These are phyloP conservation scores for Grosmannia clavigera DNA, from an alignment of 2,329 filamentous ascomycete species.

Conservation along the genomic window DNA sequence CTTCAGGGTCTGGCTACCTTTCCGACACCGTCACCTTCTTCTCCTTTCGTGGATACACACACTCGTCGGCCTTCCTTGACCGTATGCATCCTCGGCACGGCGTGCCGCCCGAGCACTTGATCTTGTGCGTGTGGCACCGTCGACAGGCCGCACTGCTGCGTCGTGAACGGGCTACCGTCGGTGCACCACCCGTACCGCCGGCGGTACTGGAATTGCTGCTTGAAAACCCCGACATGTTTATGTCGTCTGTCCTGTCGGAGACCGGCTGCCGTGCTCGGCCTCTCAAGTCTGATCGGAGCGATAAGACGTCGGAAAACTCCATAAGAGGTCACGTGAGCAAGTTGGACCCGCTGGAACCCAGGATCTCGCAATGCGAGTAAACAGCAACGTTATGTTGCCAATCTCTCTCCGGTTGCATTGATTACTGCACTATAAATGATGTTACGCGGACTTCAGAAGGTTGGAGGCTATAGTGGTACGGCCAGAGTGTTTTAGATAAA, in stretches of 20 bases:
- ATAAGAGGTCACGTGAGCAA: too few species aligned
- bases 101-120: not conserved
- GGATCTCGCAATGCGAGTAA: too few species aligned
- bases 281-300: not conserved
- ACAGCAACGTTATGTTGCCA: too few species aligned
- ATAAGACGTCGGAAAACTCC: not conserved
- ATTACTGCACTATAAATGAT: too few species aligned
- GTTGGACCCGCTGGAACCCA: too few species aligned
- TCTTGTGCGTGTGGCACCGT: constrained; percentile 1
- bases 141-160: not conserved
- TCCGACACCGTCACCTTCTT: not conserved
- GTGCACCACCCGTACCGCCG: not conserved
- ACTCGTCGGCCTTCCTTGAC: not conserved
- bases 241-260: too few species aligned
- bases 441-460: too few species aligned
- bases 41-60: not conserved
- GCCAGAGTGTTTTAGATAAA: too few species aligned
- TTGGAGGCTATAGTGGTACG: too few species aligned
- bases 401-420: too few species aligned
- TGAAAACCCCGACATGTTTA: too few species aligned
- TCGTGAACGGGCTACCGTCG: not conserved
- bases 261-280: too few species aligned
- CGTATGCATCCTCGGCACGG: not conserved
- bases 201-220: not conserved
- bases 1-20: not conserved